Evolutionary conservation across 257 asterid genomes (phyloP), one percentile per base, ranked within the genome.

Genomic region (Solanum dulcamara): DNA sequence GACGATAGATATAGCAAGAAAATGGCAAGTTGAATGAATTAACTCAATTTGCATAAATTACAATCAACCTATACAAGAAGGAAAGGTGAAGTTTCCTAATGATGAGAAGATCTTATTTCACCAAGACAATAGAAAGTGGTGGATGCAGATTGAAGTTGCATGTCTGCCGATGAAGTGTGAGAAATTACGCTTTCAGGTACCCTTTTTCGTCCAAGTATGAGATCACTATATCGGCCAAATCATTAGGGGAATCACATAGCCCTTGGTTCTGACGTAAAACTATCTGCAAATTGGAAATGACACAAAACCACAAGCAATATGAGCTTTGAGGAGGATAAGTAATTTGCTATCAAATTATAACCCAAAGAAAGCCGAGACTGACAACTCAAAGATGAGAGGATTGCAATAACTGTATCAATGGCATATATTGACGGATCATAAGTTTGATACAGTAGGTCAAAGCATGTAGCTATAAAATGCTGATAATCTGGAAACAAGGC

Each of bases 131-230:
- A 40, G 59, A 44, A 75, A 75, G 42, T 24, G 81, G 57, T 42
- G 59, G 81, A 75, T 7, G 24, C 10, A 79, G 44, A 79, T 4
- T 9, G 83, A 79, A 79, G 57, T 46, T 77, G 83, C 62, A 48
- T 5, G 81, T 48, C 40, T 75, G 60, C 64, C 48, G 42, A 14
- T 59, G 48, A 84, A 44, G 28, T 14, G 9, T 17, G 83, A 28
- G 81, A 38, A 46, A 84, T 91, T 86, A 95, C 33, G 96, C 93
- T 85, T 91, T 83, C 84, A 97, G 91, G 86, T 91, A 94, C 67
- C 98, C 93, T 71, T 93, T 93, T 86, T 89, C 85, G 79, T 93
- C 96, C 98, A 97, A 86, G 91, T 88, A 90, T 6, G 94, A 91
- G 81, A 93, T 85, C 80, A 97, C 92, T 67, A 79, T 85, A 87